Evolutionary conservation across 805 yeast genomes (phyloP).

Genomic region (Blastobotrys chiropterorum): DNA sequence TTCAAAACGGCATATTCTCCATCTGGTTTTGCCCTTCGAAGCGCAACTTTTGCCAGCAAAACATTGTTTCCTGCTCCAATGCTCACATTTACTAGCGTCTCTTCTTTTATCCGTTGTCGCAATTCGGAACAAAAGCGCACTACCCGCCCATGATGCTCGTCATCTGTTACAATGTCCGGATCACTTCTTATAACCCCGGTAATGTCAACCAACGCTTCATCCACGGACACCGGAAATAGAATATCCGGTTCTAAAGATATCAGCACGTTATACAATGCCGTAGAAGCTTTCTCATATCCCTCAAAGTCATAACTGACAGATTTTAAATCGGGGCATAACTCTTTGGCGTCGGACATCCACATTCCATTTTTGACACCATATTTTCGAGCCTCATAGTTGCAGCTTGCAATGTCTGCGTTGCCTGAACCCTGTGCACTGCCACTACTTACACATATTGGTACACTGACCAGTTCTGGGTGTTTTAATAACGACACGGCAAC

Average conservation of each 20-base stretch:
- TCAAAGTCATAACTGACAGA: conserved; percentile 69
- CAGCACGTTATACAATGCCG: conserved; percentile 56
- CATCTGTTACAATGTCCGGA: not conserved
- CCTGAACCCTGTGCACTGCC: conserved; percentile 26
- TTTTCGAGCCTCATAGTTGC: conserved; percentile 82
- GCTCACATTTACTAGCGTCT: conserved; percentile 64
- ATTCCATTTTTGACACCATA: conserved; percentile 79
- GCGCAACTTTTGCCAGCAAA: conserved; percentile 67
- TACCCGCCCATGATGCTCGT: conserved; percentile 16
- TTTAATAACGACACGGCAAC: conserved; percentile 72
- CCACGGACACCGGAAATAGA: conserved; percentile 81
- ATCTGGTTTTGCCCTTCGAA: conserved; percentile 73
- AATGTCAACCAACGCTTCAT: conserved; percentile 80
- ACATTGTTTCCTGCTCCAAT: conserved; percentile 74
- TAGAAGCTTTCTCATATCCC: conserved; percentile 61
- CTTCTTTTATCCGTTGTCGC: conserved; percentile 35
- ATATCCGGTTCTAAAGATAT: conserved; percentile 35
- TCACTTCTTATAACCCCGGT: conserved; percentile 30
- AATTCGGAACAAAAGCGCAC: conserved; percentile 26
- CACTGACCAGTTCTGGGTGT: conserved; percentile 48
- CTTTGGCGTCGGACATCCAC: conserved; percentile 72
- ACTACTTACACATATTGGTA: conserved; percentile 59
- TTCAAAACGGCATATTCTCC: conserved; percentile 44
- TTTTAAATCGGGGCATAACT: conserved; percentile 59
- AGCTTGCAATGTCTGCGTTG: conserved; percentile 78